Conservation (phyloP, 129 eudicot genomes). For the Sambucus nigra region DNA sequence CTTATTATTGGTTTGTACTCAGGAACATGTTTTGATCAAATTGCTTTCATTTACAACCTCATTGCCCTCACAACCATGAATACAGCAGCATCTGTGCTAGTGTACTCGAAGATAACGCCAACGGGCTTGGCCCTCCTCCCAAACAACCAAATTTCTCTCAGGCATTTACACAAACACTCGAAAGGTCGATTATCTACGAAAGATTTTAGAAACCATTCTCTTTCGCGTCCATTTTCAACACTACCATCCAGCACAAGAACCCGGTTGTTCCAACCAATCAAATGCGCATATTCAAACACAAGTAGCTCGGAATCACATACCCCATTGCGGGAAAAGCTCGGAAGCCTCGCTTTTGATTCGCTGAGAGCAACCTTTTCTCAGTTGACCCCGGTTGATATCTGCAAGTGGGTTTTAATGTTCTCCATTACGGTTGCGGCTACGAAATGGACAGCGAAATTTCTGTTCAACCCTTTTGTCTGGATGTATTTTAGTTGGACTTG, state of each 20-base stretch:
- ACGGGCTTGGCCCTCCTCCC: conserved; percentile 5
- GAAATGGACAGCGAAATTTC: conserved; percentile 35
- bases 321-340: conserved; percentile 12
- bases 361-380: conserved; percentile 28
- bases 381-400: conserved; percentile 43
- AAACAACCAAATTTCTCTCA: conserved; percentile 22
- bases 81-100: conserved; percentile 26
- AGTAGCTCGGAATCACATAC: conserved; percentile 16
- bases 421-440: conserved; percentile 29
- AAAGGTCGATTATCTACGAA: conserved; percentile 20
- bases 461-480: conserved; percentile 70
- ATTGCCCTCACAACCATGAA: conserved; percentile 27
- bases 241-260: conserved; percentile 7
- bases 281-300: conserved; percentile 30
- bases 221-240: not conserved
- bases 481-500: conserved; percentile 82
- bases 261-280: conserved; percentile 22
- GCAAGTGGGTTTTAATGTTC: conserved; percentile 40
- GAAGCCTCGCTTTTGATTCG: conserved; percentile 23
- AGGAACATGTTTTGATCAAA: not conserved
- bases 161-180: conserved; percentile 58
- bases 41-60: not conserved
- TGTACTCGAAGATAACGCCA: conserved; percentile 29
- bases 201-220: not conserved
- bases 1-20: too few species aligned